Base-by-base conservation (phyloP, 352 stramenopile species). In the Globisporangium heterothallicum region DNA sequence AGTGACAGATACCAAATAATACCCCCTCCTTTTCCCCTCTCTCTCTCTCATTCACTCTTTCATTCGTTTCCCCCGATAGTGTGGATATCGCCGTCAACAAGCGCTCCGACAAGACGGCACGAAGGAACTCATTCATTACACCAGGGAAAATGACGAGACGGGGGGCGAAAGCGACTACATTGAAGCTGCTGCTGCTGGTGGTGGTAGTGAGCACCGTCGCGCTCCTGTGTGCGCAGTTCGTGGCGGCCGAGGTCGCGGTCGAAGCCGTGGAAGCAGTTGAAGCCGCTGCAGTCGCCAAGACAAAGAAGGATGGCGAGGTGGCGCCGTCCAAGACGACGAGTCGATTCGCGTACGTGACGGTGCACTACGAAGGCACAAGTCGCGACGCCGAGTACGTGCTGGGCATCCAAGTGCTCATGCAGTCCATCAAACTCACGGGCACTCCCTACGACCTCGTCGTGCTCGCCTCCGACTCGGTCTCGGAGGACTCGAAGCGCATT, bases 371-470 rank as follows among this genome's bases (percentile, higher is more conserved):
- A 74, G 83, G 78, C 43, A 93, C 83, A 41, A 83, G 63, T 32
- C 79, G 80, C 51, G 83, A 93, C 56, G 72, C 73, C 19, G 83
- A 93, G 70, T 93, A 93, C 59, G 83, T 93, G 10, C 59, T 93
- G 49, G 83, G 80, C 32, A 77, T 93, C 32, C 79, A 90, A 49
- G 76, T 93, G 49, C 59, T 93, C 10, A 92, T 92, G 76, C 78
- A 93, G 59, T 88, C 74, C 18, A 89, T 93, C 65, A 91, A 91
- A 66, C 74, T 90, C 53, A 87, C 83, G 35, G 74, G 73, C 32
- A 90, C 83, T 27, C 77, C 72, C 7, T 80, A 92, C 55, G 85
- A 95, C 51, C 70, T 95, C 49, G 80, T 95, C 25, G 81, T 95
- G 60, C 55, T 95, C 49, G 78, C 84, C 24, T 92, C 80, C 22